Evolutionary conservation across 106 monocot genomes (phyloP), one percentile per base, ranked within the genome.

Genomic region (Agapanthus africanus): DNA sequence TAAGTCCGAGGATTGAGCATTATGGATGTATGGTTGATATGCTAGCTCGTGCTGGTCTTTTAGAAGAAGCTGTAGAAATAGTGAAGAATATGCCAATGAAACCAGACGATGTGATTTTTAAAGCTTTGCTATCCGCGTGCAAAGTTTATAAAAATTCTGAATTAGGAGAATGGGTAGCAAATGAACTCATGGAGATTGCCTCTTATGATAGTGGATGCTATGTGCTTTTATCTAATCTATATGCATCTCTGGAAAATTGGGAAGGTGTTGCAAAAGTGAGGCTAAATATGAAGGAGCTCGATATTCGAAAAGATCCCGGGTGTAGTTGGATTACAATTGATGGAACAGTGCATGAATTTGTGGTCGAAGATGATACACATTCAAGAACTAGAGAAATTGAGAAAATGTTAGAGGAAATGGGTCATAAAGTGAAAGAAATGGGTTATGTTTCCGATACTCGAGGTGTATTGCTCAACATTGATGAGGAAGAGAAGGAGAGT

Each of bases 401-500:
- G 22, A 59, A 21, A 28, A 68, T 71, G 71, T 37, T 81, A 6
- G 67, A 72, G 41, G 77, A 81, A 32, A 76, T 81, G 71, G 26
- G 49, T 18, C 42, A 35, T 1, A 60, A 62, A 35, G 22, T 81
- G 30, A 33, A 44, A 8, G 34, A 40, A 5, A 65, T 31, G 22
- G 76, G 76, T n/a, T 77, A 76, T 54, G 75, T 81, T 2, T 33
- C 76, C 4, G 81, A 81, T n/a, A 67, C 67, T 2, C 50, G 34
- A 23, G 49, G 60, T 2, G 81, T 81, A 19, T 40, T 76, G 37
- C 76, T 76, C 26, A 76, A 76, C 31, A 72, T 76, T 28, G 67
- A 72, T 1, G 76, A 81, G 51, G 71, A 81, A 67, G 76, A 81
- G 67, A 81, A 81, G 60, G 70, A 80, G 42, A 70, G 21, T 22